phyloP scores from a whole-genome alignment of 257 asterid species.

The Solanum chiquidenum region DNA sequence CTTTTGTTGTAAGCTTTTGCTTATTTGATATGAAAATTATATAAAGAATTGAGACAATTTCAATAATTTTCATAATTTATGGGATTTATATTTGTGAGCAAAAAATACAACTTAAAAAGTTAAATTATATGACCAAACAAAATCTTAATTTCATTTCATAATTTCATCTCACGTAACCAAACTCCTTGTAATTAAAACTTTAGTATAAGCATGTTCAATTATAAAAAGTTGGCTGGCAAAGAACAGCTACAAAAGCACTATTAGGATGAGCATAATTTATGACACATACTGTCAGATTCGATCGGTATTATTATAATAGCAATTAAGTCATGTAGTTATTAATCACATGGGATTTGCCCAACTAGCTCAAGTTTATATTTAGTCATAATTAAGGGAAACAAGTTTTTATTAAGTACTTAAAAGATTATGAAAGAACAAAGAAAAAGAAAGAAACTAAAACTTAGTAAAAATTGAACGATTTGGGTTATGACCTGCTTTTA shows the following conservation, averaged over 20 bases:
- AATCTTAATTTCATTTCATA: too few relatives aligned
- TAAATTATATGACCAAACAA: rapidly evolving
- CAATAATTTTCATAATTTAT: neutral
- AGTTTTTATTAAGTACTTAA: too few relatives aligned
- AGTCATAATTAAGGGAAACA: too few relatives aligned
- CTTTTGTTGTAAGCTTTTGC: too few relatives aligned
- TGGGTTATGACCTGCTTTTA: too few relatives aligned
- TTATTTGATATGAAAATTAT: neutral
- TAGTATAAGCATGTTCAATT: too few relatives aligned
- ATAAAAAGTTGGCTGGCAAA: too few relatives aligned
- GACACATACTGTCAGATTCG: neutral
- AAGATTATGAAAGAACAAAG: too few relatives aligned
- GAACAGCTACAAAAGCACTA: neutral
- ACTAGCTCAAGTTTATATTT: too few relatives aligned
- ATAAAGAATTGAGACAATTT: neutral
- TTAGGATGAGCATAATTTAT: neutral
- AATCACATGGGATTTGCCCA: neutral
- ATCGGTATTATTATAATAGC: neutral
- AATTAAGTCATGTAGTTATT: neutral
- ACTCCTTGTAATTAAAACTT: neutral
- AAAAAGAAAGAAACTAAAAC: too few relatives aligned
- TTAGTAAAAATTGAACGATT: too few relatives aligned
- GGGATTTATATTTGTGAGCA: neutral
- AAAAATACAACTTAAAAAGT: neutral
- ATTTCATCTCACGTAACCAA: neutral